phyloP scores from a whole-genome alignment of 2,329 filamentous ascomycete genomes.

The Elsinoe batatas region DNA sequence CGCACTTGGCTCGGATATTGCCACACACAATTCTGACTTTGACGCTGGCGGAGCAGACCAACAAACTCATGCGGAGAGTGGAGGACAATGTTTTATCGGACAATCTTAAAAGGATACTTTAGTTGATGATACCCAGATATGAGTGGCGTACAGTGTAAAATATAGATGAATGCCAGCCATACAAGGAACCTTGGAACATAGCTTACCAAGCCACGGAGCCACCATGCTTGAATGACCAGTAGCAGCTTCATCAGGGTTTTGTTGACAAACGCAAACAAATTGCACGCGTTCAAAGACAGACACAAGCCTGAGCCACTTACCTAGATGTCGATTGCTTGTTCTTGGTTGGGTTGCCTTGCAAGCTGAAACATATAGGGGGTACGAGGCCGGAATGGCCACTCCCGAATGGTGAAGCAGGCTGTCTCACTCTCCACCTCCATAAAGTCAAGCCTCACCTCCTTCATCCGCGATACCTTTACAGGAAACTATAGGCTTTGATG shows the following conservation, averaged over 20 bases:
- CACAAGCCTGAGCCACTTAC: neutral
- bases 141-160: neutral
- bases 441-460: neutral
- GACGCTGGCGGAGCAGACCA: conserved; percentile 91
- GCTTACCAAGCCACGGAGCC: too few species aligned
- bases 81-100: conserved; percentile 48
- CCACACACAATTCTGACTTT: conserved; percentile 93
- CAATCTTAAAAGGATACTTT: conserved; percentile 21
- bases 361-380: conserved; percentile 1
- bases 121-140: conserved; percentile 3
- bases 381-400: conserved; percentile 1
- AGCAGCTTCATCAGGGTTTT: neutral
- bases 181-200: too few species aligned
- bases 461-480: neutral
- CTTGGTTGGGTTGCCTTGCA: neutral
- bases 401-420: neutral
- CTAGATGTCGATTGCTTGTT: too few species aligned
- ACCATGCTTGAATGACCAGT: neutral
- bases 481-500: neutral
- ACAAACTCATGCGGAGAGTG: conserved; percentile 74
- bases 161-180: neutral
- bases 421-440: neutral
- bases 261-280: neutral
- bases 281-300: too few species aligned
- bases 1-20: conserved; percentile 85